phyloP scores from a whole-genome alignment of 768 basidiomycete genomes.

The Rhodotorula toruloides region DNA sequence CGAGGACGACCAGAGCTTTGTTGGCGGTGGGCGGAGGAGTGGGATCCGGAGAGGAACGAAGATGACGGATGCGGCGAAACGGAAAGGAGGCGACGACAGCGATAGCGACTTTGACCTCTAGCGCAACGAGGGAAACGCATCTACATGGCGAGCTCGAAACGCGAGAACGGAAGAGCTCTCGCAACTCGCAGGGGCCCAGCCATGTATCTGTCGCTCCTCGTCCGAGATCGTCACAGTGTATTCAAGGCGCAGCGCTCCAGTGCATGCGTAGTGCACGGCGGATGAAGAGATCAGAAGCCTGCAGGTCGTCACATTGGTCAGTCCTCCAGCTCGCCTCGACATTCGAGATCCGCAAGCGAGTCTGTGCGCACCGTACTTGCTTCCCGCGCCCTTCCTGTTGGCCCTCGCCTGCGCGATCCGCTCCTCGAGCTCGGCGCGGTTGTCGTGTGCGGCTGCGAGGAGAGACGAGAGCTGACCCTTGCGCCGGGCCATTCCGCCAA shows the following conservation, averaged over 20 bases:
- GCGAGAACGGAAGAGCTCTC: no score
- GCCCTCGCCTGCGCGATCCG: constrained; percentile 73
- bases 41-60: constrained; percentile 24
- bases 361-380: constrained; percentile 64
- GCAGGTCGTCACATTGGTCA: no score
- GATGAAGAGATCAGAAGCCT: no score
- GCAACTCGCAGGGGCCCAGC: no score
- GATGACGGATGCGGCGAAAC: not conserved
- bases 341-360: no score
- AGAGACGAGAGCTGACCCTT: constrained; percentile 75
- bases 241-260: no score
- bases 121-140: not conserved
- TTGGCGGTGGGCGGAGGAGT: constrained; percentile 31
- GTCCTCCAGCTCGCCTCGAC: no score
- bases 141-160: no score
- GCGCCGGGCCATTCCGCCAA: constrained; percentile 60
- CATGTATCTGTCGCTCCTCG: no score
- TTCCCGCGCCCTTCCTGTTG: constrained; percentile 82
- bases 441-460: constrained; percentile 73
- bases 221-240: no score
- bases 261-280: no score
- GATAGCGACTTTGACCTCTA: constrained; percentile 38
- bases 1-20: constrained; percentile 31
- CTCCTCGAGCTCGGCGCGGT: constrained; percentile 75
- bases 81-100: constrained; percentile 11